Conservation (phyloP, 2,329 filamentous ascomycete species). For the Aureobasidium zeae region DNA sequence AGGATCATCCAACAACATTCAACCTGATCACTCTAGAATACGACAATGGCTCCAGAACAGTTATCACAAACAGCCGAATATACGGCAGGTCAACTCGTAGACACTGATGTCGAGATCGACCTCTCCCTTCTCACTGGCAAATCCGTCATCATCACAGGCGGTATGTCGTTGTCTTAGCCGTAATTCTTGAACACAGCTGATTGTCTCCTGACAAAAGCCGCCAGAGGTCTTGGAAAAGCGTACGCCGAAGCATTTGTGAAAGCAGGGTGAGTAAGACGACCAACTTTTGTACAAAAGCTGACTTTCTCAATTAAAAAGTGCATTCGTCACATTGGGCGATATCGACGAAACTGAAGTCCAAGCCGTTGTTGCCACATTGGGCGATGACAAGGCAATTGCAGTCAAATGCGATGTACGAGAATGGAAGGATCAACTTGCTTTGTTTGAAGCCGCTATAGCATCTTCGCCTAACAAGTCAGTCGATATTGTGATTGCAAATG, state of each 20-base stretch:
- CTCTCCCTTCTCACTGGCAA: constrained; percentile 30
- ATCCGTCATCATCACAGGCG: constrained; percentile 42
- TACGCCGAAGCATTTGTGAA: not conserved
- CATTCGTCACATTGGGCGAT: constrained; percentile 31
- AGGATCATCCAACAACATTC: too few relatives aligned
- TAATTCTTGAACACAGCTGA: too few relatives aligned
- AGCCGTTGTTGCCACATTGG: constrained; percentile 24
- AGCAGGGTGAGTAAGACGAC: not conserved
- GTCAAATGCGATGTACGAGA: constrained; percentile 24
- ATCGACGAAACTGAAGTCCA: constrained; percentile 23
- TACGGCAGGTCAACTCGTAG: not conserved
- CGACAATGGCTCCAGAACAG: too few relatives aligned
- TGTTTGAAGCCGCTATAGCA: constrained; percentile 24
- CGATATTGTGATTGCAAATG: constrained; percentile 26
- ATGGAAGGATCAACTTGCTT: constrained; percentile 25
- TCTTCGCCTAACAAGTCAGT: constrained; percentile 20
- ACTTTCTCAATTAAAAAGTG: constrained; percentile 25
- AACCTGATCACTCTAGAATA: too few relatives aligned
- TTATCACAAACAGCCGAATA: too few relatives aligned
- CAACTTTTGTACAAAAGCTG: constrained; percentile 19
- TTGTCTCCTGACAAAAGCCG: constrained; percentile 18
- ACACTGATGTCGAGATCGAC: not conserved
- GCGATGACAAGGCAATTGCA: constrained; percentile 23
- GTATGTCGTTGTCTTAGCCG: too few relatives aligned
- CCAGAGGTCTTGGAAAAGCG: constrained; percentile 21